Percentiles rank a stretch among this genome's conserved stretches.
phyloP scores from a whole-genome alignment of 1,139 yeast genomes.

The Candida labiduridarum region DNA sequence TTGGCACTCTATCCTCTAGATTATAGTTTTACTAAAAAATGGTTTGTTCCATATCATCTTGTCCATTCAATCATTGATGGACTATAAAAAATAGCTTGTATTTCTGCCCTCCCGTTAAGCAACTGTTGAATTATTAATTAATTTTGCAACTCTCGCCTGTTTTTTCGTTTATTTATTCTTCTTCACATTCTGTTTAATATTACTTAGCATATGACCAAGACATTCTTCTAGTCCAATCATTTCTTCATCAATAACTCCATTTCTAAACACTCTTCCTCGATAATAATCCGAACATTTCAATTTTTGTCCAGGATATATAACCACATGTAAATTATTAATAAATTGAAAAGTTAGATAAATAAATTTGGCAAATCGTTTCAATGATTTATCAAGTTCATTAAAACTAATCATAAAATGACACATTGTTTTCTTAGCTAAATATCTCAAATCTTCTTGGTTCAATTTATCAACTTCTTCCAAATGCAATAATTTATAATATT shows the following conservation, averaged over 20 bases:
- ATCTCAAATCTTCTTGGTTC: constrained; percentile 5
- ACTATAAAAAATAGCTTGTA: too few relatives aligned
- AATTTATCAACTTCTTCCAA: constrained; percentile 9
- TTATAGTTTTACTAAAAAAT: too few relatives aligned
- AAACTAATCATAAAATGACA: constrained; percentile 7
- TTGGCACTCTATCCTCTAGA: too few relatives aligned
- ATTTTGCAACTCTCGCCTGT: too few relatives aligned
- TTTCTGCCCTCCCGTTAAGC: too few relatives aligned
- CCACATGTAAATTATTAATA: constrained; percentile 5
- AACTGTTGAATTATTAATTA: too few relatives aligned
- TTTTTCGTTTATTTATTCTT: too few relatives aligned
- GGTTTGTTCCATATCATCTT: background rate
- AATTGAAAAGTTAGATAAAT: constrained; percentile 1
- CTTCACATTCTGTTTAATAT: background rate
- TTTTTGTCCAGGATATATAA: constrained; percentile 3
- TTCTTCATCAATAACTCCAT: constrained; percentile 10
- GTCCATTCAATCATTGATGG: background rate
- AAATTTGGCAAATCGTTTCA: constrained; percentile 4
- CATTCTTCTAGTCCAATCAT: constrained; percentile 8
- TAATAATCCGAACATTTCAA: constrained; percentile 9
- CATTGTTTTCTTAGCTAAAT: constrained; percentile 7
- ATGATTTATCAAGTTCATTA: constrained; percentile 3
- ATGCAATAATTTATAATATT: background rate
- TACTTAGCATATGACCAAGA: constrained; percentile 4
- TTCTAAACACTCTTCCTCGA: constrained; percentile 2